A percentile compares a stretch with the other conserved stretches of the same genome.
phyloP scores from a whole-genome alignment of 129 eudicot genomes.

The Helichrysum umbraculigerum region DNA sequence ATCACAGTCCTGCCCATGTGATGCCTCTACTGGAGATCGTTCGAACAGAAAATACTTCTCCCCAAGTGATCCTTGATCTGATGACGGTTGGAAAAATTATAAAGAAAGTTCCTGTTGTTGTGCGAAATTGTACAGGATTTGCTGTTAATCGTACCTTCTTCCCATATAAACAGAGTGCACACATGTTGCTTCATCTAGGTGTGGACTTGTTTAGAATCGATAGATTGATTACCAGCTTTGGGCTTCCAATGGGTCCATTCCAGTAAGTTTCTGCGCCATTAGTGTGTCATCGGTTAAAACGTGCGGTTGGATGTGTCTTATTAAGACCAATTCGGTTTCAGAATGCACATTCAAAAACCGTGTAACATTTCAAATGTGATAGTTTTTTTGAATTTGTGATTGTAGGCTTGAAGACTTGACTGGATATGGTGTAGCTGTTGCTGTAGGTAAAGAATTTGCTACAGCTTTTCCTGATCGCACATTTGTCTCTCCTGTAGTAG shows the following conservation, averaged over 20 bases:
- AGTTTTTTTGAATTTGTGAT: background rate
- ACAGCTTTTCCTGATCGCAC: conserved; percentile 72
- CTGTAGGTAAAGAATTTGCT: conserved; percentile 52
- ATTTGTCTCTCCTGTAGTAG: conserved; percentile 55
- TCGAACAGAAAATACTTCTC: conserved; percentile 82
- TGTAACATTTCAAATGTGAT: too few relatives aligned
- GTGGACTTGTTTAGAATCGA: conserved; percentile 93
- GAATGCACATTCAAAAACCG: too few relatives aligned
- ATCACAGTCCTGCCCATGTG: conserved; percentile 88
- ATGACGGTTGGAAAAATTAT: conserved; percentile 84
- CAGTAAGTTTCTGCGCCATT: conserved; percentile 51
- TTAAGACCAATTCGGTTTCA: too few relatives aligned
- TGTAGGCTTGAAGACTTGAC: conserved; percentile 84
- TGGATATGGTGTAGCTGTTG: conserved; percentile 85
- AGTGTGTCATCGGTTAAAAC: too few relatives aligned
- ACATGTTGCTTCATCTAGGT: conserved; percentile 71
- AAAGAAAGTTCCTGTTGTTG: conserved; percentile 89
- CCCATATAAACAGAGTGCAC: conserved; percentile 85
- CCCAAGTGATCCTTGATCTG: conserved; percentile 94
- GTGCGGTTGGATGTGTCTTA: too few relatives aligned
- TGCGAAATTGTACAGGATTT: conserved; percentile 92
- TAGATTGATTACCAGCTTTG: conserved; percentile 70
- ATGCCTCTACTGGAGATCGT: conserved; percentile 97
- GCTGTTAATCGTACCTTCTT: conserved; percentile 93
- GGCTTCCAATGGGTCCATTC: conserved; percentile 96